Evolutionary conservation across 2,329 filamentous ascomycete species (phyloP).

Genomic region (Cladophialophora chaetospira): DNA sequence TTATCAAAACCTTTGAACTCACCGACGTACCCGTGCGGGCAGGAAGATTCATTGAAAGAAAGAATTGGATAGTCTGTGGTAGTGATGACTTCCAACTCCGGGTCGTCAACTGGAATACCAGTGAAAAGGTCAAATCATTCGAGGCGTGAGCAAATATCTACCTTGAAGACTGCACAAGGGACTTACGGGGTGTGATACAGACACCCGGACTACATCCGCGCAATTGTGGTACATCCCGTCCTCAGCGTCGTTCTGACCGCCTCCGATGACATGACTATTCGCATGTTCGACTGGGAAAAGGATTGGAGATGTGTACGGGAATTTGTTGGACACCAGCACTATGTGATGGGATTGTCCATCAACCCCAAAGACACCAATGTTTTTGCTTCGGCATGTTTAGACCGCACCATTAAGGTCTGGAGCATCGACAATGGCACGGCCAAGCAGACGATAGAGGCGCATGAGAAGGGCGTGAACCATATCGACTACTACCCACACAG

Average conservation of each 20-base stretch:
- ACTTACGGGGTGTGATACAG: slow-evolving; percentile 12
- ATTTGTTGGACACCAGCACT: slow-evolving; percentile 94
- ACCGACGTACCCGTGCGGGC: slow-evolving; percentile 97
- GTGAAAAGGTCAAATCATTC: slow-evolving; percentile 67
- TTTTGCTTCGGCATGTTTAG: slow-evolving; percentile 90
- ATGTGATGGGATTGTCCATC: slow-evolving; percentile 73
- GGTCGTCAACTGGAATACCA: slow-evolving; percentile 99
- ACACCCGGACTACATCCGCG: slow-evolving; percentile 97
- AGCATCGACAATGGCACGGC: slow-evolving; percentile 89
- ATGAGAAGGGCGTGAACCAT: slow-evolving; percentile 98
- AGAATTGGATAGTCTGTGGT: slow-evolving; percentile 98
- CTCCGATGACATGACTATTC: slow-evolving; percentile 98
- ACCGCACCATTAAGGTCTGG: slow-evolving; percentile 98
- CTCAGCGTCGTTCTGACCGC: slow-evolving; percentile 95
- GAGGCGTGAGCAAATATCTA: slow-evolving; percentile 28
- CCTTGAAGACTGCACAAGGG: not conserved
- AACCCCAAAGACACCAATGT: slow-evolving; percentile 87
- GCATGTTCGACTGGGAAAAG: slow-evolving; percentile 99
- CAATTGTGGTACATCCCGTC: slow-evolving; percentile 91
- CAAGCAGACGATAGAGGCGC: slow-evolving; percentile 95
- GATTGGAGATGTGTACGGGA: slow-evolving; percentile 97
- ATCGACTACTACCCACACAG: slow-evolving; percentile 80
- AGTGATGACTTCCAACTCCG: slow-evolving; percentile 87
- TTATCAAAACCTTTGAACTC: slow-evolving; percentile 98
- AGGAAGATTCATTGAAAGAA: slow-evolving; percentile 91